Percentiles rank a stretch among this genome's conserved stretches.
Conservation (phyloP, 371 early-diverging fungal species). For the Haplosporangium sp. region DNA sequence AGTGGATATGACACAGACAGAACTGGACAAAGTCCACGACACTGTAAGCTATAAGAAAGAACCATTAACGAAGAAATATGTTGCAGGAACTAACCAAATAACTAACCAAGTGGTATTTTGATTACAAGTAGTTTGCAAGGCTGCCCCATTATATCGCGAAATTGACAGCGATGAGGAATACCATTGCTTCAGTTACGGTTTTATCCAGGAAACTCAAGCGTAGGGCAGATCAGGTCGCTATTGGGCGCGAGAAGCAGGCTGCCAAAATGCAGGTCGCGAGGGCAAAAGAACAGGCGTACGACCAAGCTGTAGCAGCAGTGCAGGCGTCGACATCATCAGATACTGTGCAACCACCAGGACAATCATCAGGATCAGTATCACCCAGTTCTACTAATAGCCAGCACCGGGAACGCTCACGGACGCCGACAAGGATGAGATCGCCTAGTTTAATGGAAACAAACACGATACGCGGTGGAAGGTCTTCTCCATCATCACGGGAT, state of each 20-base stretch:
- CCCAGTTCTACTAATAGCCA: neutral
- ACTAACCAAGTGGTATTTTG: neutral
- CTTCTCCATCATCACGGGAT: neutral
- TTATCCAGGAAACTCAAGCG: constrained; percentile 40
- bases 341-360: neutral
- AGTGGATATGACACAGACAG: constrained; percentile 27
- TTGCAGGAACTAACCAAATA: neutral
- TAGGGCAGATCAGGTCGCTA: constrained; percentile 33
- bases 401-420: neutral
- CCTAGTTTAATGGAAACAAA: neutral
- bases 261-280: constrained; percentile 24
- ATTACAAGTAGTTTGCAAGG: constrained; percentile 33
- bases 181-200: constrained; percentile 21
- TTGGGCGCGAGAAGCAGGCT: constrained; percentile 44
- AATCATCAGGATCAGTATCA: constrained; percentile 3
- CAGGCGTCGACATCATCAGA: neutral
- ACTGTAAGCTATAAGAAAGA: constrained; percentile 17
- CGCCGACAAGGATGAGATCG: neutral
- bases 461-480: neutral
- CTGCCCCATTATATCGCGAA: constrained; percentile 53
- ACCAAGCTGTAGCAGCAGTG: constrained; percentile 38
- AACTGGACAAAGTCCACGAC: constrained; percentile 43
- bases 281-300: constrained; percentile 53
- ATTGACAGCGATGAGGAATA: constrained; percentile 42
- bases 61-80: neutral